These are phyloP conservation scores for Ophiostoma sp. DNA, from an alignment of 2,329 filamentous ascomycete species.

Conservation along the genomic window DNA sequence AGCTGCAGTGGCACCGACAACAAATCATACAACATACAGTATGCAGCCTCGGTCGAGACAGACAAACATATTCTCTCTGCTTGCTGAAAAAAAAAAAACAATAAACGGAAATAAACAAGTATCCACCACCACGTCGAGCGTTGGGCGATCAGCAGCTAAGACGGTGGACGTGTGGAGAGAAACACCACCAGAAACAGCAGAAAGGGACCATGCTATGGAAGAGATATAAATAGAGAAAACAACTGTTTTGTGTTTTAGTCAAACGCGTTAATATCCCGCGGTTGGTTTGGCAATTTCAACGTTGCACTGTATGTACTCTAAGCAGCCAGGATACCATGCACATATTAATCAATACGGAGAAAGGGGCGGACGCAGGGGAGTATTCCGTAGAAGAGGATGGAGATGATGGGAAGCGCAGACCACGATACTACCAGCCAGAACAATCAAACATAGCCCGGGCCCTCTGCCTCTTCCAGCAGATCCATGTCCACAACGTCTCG, in stretches of 20 bases:
- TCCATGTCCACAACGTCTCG: conserved; percentile 6
- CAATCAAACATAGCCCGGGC: neutral
- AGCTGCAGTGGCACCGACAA: conserved; percentile 9
- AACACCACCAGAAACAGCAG: neutral
- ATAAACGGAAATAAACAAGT: neutral
- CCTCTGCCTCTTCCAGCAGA: neutral
- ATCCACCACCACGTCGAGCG: conserved; percentile 7
- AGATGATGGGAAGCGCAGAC: conserved; percentile 2
- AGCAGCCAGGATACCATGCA: neutral
- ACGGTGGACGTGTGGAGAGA: conserved; percentile 12
- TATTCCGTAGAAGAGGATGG: neutral
- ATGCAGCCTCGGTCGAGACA: neutral
- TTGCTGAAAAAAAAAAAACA: neutral
- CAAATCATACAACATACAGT: neutral
- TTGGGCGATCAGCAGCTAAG: conserved; percentile 20
- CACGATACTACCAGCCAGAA: neutral
- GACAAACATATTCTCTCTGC: too few relatives aligned
- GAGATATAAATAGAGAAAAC: conserved; percentile 7
- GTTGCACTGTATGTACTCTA: neutral
- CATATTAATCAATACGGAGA: too few relatives aligned
- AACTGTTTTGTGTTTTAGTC: conserved; percentile 14
- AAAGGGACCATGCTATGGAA: neutral
- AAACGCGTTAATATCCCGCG: conserved; percentile 12
- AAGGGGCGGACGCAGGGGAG: neutral
- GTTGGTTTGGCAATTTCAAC: conserved; percentile 8